Percentiles rank a stretch among this genome's conserved stretches.
Evolutionary conservation across 208 protist genomes (phyloP).

Genomic region (Eutreptiella sp.): DNA sequence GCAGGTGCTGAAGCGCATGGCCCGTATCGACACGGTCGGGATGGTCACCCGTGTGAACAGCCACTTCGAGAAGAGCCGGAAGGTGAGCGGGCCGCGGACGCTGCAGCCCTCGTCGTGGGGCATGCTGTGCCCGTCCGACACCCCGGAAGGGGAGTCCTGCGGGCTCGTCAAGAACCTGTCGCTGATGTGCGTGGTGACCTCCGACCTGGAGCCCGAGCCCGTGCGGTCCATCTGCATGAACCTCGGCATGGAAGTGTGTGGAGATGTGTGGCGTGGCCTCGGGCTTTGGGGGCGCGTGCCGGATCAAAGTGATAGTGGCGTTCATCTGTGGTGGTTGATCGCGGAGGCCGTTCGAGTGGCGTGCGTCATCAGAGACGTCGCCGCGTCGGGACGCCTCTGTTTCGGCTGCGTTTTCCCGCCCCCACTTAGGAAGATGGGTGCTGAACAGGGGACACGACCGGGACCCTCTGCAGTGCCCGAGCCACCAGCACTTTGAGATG

Average conservation of each 20-base stretch:
- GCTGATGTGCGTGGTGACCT: slow-evolving; percentile 95
- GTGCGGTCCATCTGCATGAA: slow-evolving; percentile 59
- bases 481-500: too few species aligned
- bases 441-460: too few species aligned
- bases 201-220: slow-evolving; percentile 83
- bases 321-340: too few species aligned
- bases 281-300: too few species aligned
- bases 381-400: too few species aligned
- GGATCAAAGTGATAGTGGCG: too few species aligned
- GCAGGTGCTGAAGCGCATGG: slow-evolving; percentile 95
- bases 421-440: too few species aligned
- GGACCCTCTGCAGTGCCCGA: too few species aligned
- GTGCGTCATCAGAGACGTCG: too few species aligned
- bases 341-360: too few species aligned
- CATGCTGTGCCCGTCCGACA: slow-evolving; percentile 99
- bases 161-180: slow-evolving; percentile 99
- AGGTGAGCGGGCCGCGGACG: slow-evolving; percentile 86
- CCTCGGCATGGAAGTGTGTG: slow-evolving; percentile 59
- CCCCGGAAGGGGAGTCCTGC: slow-evolving; percentile 96
- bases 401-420: too few species aligned
- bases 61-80: slow-evolving; percentile 98
- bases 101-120: slow-evolving; percentile 98
- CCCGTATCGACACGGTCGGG: slow-evolving; percentile 95
- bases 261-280: slow-evolving; percentile 39
- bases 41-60: slow-evolving; percentile 98